Percentiles rank a stretch among this genome's conserved stretches.
These are phyloP conservation scores for Thielaviopsis musarum DNA, from an alignment of 2,329 filamentous ascomycete species.

Conservation along the genomic window DNA sequence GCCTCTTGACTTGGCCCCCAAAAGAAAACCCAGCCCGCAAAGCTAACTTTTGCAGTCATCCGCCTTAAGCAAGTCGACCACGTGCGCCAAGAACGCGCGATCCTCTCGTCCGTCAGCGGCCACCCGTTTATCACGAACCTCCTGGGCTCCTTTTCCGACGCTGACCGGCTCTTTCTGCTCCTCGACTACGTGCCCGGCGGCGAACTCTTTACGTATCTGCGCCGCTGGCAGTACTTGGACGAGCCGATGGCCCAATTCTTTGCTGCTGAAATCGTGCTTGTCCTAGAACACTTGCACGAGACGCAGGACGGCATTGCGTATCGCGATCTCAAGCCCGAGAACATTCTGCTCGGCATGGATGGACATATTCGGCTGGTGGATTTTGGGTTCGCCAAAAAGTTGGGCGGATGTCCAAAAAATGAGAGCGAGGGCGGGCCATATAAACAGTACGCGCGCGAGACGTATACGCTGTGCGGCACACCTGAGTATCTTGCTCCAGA, in stretches of 20 bases:
- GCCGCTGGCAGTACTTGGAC: conserved; percentile 62
- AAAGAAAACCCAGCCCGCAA: too few relatives aligned
- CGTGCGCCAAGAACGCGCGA: conserved; percentile 65
- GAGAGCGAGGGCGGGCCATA: not conserved
- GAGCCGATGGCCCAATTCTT: conserved; percentile 68
- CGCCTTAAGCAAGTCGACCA: conserved; percentile 77
- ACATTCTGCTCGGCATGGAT: conserved; percentile 58
- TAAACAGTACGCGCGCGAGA: conserved; percentile 38
- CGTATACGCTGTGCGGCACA: conserved; percentile 69
- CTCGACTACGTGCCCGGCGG: conserved; percentile 72
- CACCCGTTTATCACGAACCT: conserved; percentile 73
- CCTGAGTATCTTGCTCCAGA: conserved; percentile 74
- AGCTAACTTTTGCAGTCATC: conserved; percentile 33
- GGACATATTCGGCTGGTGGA: conserved; percentile 73
- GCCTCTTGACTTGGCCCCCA: not conserved
- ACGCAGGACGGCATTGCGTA: conserved; percentile 62
- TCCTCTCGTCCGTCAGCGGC: conserved; percentile 60
- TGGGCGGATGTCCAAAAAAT: conserved; percentile 28
- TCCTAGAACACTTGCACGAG: conserved; percentile 68
- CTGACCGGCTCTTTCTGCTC: conserved; percentile 65
- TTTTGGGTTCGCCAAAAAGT: conserved; percentile 70
- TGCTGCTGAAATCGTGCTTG: conserved; percentile 66
- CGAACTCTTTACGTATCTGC: conserved; percentile 70
- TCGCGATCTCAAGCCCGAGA: conserved; percentile 69
- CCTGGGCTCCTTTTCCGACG: conserved; percentile 63